Conservation (phyloP, 2,329 filamentous ascomycete species). For the Dothideomycetes sp. region DNA sequence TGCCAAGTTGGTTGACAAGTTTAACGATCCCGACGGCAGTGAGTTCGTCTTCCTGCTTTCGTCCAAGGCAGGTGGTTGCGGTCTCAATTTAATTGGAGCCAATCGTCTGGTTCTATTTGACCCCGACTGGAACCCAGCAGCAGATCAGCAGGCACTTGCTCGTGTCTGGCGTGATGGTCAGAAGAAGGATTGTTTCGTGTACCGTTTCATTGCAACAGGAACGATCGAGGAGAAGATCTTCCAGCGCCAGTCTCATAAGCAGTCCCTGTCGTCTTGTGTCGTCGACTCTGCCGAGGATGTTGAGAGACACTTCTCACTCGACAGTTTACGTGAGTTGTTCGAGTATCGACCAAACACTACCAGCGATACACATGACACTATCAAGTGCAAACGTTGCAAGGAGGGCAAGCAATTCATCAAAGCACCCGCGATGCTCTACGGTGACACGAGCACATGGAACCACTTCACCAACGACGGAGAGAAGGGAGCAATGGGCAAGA, state of each 20-base stretch:
- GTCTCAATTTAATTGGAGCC: constrained; percentile 88
- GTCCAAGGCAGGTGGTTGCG: constrained; percentile 92
- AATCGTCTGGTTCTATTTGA: constrained; percentile 95
- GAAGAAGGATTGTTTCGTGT: constrained; percentile 98
- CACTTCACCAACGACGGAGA: constrained; percentile 77
- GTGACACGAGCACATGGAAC: constrained; percentile 98
- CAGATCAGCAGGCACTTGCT: constrained; percentile 92
- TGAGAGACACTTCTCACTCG: constrained; percentile 88
- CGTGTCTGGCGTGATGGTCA: constrained; percentile 98
- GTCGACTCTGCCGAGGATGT: constrained; percentile 96
- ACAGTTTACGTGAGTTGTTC: constrained; percentile 86
- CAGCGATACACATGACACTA: constrained; percentile 95
- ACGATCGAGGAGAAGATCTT: constrained; percentile 99
- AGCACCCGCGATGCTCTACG: constrained; percentile 89
- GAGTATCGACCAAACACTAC: constrained; percentile 77
- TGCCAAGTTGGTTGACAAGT: constrained; percentile 93
- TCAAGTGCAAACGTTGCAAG: constrained; percentile 92
- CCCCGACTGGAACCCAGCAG: constrained; percentile 90
- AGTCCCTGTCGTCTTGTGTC: constrained; percentile 89
- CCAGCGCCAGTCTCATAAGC: constrained; percentile 95
- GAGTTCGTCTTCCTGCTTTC: constrained; percentile 96
- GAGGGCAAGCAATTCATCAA: constrained; percentile 78
- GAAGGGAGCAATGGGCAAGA: constrained; percentile 55
- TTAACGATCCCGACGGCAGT: constrained; percentile 82
- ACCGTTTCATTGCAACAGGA: constrained; percentile 96